Percentiles rank a stretch among this genome's conserved stretches.
phyloP scores from a whole-genome alignment of 345 rosid genomes.

The Triadica sebifera region DNA sequence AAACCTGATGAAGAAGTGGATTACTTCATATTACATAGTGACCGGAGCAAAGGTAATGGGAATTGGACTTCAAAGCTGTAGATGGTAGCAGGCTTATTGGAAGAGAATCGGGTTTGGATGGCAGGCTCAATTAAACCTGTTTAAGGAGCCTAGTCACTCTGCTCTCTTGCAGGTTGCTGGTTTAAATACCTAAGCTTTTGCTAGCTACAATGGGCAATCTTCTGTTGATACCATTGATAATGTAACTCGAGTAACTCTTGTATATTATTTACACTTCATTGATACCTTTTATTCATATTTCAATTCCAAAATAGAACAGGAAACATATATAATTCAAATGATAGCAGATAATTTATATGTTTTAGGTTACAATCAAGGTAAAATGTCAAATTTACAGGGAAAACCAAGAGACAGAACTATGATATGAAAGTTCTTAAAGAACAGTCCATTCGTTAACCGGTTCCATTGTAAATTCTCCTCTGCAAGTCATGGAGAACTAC shows the following conservation, averaged over 20 bases:
- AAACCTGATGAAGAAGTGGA: neutral
- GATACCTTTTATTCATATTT: neutral
- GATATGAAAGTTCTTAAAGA: too few species aligned
- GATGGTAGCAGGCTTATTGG: neutral
- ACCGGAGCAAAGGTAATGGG: too few species aligned
- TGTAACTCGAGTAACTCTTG: neutral
- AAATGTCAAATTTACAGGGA: too few species aligned
- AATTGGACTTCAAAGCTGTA: neutral
- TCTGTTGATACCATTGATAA: neutral
- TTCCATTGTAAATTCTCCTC: neutral
- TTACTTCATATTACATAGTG: too few species aligned
- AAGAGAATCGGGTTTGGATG: neutral
- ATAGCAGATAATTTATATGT: too few species aligned
- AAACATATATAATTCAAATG: too few species aligned
- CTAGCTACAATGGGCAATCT: neutral
- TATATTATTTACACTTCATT: neutral
- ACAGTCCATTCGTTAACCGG: neutral
- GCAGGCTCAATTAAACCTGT: too few species aligned
- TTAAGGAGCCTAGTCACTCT: neutral
- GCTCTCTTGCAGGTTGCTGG: neutral
- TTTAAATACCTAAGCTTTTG: neutral
- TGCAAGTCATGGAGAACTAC: neutral
- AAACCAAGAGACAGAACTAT: too few species aligned
- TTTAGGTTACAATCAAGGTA: too few species aligned
- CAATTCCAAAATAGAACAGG: too few species aligned